phyloP scores from a whole-genome alignment of 1,139 yeast species.

The Taphrina betulina region DNA sequence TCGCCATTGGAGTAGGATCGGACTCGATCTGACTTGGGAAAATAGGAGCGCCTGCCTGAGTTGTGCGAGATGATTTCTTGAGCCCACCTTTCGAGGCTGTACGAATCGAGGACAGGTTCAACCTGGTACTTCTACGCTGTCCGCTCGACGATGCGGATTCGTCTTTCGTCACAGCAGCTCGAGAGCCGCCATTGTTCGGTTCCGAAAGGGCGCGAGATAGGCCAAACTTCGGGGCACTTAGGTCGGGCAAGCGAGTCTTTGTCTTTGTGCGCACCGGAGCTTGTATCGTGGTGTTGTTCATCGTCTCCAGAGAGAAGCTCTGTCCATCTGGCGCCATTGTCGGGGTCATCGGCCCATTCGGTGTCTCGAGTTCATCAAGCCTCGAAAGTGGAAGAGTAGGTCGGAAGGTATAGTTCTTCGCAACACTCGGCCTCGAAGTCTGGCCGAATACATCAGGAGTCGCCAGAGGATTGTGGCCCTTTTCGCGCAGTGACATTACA shows the following conservation, averaged over 20 bases:
- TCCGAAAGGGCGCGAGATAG: slow-evolving; percentile 12
- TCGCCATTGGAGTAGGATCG: too few relatives aligned
- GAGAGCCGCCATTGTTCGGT: background rate
- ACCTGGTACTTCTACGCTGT: slow-evolving; percentile 12
- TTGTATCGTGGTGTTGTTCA: background rate
- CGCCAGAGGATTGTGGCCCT: background rate
- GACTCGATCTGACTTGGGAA: too few relatives aligned
- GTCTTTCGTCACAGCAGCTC: background rate
- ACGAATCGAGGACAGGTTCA: slow-evolving; percentile 12
- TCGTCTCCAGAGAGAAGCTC: slow-evolving; percentile 16
- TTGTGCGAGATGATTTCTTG: too few relatives aligned
- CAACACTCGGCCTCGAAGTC: background rate
- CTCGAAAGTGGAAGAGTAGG: slow-evolving; percentile 15
- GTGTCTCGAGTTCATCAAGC: slow-evolving; percentile 8
- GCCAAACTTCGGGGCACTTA: slow-evolving; percentile 21
- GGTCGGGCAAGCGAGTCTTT: slow-evolving; percentile 11
- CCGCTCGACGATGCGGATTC: slow-evolving; percentile 1
- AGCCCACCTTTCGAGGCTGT: background rate
- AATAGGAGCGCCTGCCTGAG: too few relatives aligned
- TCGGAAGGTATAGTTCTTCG: slow-evolving; percentile 8
- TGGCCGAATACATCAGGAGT: slow-evolving; percentile 22
- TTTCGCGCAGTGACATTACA: background rate
- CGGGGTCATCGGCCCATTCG: slow-evolving; percentile 22
- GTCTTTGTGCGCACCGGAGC: slow-evolving; percentile 17
- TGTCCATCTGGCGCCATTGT: slow-evolving; percentile 9